A percentile compares a stretch with the other conserved stretches of the same genome.
phyloP scores from a whole-genome alignment of 73 alveolate genomes.

The Symbiodinium pilosum region DNA sequence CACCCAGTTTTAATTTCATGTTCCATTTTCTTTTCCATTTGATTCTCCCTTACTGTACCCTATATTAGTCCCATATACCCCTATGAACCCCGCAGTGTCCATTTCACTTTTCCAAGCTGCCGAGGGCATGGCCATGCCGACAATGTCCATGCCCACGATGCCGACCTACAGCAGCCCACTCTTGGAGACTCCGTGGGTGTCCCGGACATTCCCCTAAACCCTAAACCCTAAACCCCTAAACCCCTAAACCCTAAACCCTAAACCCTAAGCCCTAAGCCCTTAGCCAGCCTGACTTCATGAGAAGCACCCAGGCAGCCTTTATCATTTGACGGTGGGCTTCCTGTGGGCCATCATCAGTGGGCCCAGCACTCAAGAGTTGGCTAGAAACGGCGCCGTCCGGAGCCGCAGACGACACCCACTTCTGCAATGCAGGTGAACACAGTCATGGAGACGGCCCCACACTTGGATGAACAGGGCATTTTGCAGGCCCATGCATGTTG shows the following conservation, averaged over 20 bases:
- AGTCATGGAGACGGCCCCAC: constrained; percentile 89
- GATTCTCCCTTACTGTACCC: too few species aligned
- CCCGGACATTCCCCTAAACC: neutral
- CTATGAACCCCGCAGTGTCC: too few species aligned
- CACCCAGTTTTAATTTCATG: too few species aligned
- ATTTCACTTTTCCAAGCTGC: neutral
- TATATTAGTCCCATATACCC: too few species aligned
- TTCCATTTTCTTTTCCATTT: too few species aligned
- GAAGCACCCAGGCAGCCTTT: neutral
- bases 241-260: too few species aligned
- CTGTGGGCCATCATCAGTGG: constrained; percentile 14
- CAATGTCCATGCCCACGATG: neutral
- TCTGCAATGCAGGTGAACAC: constrained; percentile 34
- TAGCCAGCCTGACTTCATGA: too few species aligned
- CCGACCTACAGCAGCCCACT: neutral
- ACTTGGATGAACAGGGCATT: constrained; percentile 72
- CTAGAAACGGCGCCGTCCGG: too few species aligned
- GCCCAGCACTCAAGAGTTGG: neutral
- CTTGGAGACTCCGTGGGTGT: neutral
- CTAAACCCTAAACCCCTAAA: too few species aligned
- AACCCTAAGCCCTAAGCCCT: too few species aligned
- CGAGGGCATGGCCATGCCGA: neutral
- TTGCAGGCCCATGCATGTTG: constrained; percentile 25
- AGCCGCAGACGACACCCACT: neutral
- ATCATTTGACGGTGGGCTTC: neutral